phyloP scores from a whole-genome alignment of 2,329 filamentous ascomycete species.

The Capronia epimyces region DNA sequence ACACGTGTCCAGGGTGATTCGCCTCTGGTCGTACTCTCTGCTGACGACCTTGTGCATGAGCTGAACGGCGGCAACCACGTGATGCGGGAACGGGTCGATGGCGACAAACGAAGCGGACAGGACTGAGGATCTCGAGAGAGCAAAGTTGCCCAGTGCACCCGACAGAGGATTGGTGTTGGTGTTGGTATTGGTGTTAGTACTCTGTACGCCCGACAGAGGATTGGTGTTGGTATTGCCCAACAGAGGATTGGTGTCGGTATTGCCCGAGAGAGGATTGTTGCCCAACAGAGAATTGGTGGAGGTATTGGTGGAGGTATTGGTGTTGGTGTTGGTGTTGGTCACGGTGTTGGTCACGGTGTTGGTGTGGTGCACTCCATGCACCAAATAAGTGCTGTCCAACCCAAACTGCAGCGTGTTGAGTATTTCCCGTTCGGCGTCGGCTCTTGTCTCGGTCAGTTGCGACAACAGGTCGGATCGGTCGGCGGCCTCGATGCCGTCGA shows the following conservation, averaged over 20 bases:
- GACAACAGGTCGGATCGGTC: slow-evolving; percentile 30
- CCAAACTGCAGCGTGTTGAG: slow-evolving; percentile 32
- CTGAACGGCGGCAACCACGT: slow-evolving; percentile 32
- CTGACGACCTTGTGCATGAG: slow-evolving; percentile 31
- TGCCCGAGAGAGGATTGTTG: not conserved
- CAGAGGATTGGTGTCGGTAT: no score
- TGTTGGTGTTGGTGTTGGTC: not conserved
- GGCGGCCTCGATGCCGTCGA: slow-evolving; percentile 31
- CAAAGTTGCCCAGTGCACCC: no score
- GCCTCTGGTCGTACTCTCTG: slow-evolving; percentile 28
- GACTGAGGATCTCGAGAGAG: slow-evolving; percentile 1
- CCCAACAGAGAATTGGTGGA: no score
- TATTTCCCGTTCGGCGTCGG: slow-evolving; percentile 30
- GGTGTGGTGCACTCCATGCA: slow-evolving; percentile 8
- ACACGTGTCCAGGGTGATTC: slow-evolving; percentile 29
- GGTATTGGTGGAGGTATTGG: not conserved
- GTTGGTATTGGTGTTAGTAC: no score
- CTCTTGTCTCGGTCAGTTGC: slow-evolving; percentile 24
- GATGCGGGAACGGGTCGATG: slow-evolving; percentile 34
- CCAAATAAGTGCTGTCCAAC: slow-evolving; percentile 29
- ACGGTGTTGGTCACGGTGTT: not conserved
- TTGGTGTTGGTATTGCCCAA: not conserved
- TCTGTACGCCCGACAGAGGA: not conserved
- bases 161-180: no score
- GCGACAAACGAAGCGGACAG: slow-evolving; percentile 29